phyloP scores from a whole-genome alignment of 495 filamentous ascomycete genomes.

The Xylaria longipes region DNA sequence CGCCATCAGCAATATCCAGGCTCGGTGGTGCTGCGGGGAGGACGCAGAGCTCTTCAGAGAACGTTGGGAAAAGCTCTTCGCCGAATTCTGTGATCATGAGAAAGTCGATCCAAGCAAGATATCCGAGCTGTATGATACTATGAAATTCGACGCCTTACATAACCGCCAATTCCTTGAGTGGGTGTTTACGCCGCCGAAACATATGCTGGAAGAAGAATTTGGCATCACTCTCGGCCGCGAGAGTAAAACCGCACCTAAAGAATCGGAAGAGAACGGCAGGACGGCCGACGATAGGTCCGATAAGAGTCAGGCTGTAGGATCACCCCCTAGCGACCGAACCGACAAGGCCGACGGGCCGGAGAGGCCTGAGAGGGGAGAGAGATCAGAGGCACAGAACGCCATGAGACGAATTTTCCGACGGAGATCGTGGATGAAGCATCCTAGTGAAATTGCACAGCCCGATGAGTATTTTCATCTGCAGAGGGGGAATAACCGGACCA shows the following conservation, averaged over 20 bases:
- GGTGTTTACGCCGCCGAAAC: slow-evolving; percentile 86
- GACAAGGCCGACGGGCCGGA: slow-evolving; percentile 40
- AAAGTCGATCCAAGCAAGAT: slow-evolving; percentile 99
- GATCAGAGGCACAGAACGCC: slow-evolving; percentile 43
- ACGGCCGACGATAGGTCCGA: slow-evolving; percentile 44
- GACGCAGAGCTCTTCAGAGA: slow-evolving; percentile 94
- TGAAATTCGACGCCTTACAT: slow-evolving; percentile 98
- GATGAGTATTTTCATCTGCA: slow-evolving; percentile 88
- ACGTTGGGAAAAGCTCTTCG: slow-evolving; percentile 97
- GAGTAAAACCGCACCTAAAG: slow-evolving; percentile 41
- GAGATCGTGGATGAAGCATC: slow-evolving; percentile 56
- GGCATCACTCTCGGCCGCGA: slow-evolving; percentile 49
- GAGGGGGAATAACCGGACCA: slow-evolving; percentile 75
- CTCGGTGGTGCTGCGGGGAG: slow-evolving; percentile 95
- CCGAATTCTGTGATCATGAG: slow-evolving; percentile 93
- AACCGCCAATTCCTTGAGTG: slow-evolving; percentile 97
- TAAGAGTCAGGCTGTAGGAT: slow-evolving; percentile 35
- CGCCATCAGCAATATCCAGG: slow-evolving; percentile 72
- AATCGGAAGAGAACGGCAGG: slow-evolving; percentile 41
- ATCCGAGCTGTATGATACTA: slow-evolving; percentile 96
- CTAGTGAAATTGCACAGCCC: slow-evolving; percentile 51
- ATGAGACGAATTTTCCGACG: slow-evolving; percentile 60
- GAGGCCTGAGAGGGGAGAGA: slow-evolving; percentile 31
- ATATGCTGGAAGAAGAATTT: slow-evolving; percentile 69
- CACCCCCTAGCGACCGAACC: slow-evolving; percentile 31